phyloP scores from a whole-genome alignment of 1,284 basidiomycete genomes.

The Boletus sp. region DNA sequence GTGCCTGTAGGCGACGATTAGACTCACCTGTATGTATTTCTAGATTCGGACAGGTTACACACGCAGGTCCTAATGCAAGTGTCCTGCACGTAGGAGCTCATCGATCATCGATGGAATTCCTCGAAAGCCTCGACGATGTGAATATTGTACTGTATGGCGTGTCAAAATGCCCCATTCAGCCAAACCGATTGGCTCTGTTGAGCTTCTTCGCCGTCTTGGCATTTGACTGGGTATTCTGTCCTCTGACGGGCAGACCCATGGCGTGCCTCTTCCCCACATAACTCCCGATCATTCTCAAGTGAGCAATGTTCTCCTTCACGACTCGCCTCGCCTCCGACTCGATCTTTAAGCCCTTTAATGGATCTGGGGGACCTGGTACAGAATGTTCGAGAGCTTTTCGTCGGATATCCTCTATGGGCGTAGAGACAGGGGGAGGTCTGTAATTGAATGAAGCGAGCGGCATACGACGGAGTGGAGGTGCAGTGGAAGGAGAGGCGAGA shows the following conservation, averaged over 20 bases:
- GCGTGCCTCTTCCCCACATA: constrained; percentile 88
- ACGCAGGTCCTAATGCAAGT: constrained; percentile 13
- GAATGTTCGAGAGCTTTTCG: constrained; percentile 35
- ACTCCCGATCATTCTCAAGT: constrained; percentile 88
- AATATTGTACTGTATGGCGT: constrained; percentile 20
- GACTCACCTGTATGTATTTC: constrained; percentile 33
- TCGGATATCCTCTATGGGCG: constrained; percentile 47
- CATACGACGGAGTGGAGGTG: constrained; percentile 60
- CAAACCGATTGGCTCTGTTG: constrained; percentile 66
- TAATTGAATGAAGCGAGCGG: constrained; percentile 63
- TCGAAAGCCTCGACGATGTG: constrained; percentile 7
- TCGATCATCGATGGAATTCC: constrained; percentile 2
- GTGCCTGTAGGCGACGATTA: constrained; percentile 82
- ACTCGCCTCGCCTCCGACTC: constrained; percentile 82
- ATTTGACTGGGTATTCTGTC: constrained; percentile 88
- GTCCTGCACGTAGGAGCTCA: not conserved
- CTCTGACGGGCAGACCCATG: constrained; percentile 86
- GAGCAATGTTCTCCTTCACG: constrained; percentile 86
- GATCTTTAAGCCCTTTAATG: constrained; percentile 73
- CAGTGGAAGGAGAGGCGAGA: constrained; percentile 81
- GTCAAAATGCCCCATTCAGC: constrained; percentile 28
- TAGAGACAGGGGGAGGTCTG: constrained; percentile 50
- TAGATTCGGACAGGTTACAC: constrained; percentile 13
- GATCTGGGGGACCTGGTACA: constrained; percentile 46
- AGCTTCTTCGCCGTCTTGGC: constrained; percentile 85